phyloP scores from a whole-genome alignment of 2,329 filamentous ascomycete species.

The Apiospora rasikravindrae region DNA sequence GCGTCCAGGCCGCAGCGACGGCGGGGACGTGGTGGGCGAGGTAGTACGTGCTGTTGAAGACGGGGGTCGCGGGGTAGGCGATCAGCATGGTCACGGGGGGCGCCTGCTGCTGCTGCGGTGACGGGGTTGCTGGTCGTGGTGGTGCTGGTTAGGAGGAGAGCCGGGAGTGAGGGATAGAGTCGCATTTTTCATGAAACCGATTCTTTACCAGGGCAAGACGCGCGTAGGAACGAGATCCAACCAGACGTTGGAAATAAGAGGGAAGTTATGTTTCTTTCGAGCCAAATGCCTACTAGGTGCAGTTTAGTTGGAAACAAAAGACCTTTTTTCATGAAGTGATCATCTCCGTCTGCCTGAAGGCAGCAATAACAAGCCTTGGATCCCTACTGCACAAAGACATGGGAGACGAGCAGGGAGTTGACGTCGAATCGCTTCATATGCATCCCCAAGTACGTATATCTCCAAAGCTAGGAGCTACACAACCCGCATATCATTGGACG shows the following conservation, averaged over 20 bases:
- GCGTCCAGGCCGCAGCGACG: constrained; percentile 26
- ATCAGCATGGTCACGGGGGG: constrained; percentile 27
- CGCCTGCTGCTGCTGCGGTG: not conserved
- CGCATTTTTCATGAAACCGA: not conserved
- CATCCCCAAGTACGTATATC: not conserved
- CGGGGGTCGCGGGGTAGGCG: constrained; percentile 26
- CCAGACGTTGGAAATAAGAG: no score
- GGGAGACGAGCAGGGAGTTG: not conserved
- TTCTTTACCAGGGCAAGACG: not conserved
- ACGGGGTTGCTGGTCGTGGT: not conserved
- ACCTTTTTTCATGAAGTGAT: not conserved
- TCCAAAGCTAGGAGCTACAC: not conserved
- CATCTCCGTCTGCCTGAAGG: not conserved
- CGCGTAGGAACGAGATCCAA: no score
- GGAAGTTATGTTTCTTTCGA: no score
- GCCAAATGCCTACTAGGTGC: no score
- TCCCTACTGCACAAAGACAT: not conserved
- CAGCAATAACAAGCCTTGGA: not conserved
- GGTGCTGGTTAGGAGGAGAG: not conserved
- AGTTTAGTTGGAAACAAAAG: no score
- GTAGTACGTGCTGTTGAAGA: constrained; percentile 29
- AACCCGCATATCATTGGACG: not conserved
- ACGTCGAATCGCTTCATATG: not conserved
- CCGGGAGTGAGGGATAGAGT: not conserved
- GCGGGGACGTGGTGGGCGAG: constrained; percentile 26